Conservation (phyloP, 345 rosid species). For the Aurinia saxatilis region DNA sequence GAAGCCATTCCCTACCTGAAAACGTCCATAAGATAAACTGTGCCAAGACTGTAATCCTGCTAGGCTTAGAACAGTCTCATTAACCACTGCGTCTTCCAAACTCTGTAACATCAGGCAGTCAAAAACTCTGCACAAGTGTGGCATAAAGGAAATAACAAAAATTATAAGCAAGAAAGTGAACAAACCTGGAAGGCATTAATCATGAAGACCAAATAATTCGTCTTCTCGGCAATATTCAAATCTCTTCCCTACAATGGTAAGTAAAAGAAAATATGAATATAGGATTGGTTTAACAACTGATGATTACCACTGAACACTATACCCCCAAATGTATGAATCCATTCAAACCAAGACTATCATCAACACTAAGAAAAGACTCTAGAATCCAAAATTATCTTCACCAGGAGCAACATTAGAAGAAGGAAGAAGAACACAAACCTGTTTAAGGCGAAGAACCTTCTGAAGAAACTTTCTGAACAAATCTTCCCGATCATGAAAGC, state of each 20-base stretch:
- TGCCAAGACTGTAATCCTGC: slow-evolving; percentile 87
- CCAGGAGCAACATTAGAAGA: neutral
- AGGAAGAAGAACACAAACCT: slow-evolving; percentile 46
- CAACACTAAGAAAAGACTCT: neutral
- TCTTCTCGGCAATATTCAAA: slow-evolving; percentile 79
- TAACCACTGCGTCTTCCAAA: slow-evolving; percentile 91
- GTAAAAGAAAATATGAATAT: neutral
- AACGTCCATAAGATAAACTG: slow-evolving; percentile 90
- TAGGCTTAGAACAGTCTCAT: slow-evolving; percentile 70
- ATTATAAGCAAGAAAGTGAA: slow-evolving; percentile 9
- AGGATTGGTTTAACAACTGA: neutral
- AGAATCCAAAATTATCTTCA: neutral
- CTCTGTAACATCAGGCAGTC: slow-evolving; percentile 48
- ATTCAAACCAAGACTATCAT: neutral
- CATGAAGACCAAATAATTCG: slow-evolving; percentile 89
- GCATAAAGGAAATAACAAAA: neutral
- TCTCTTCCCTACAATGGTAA: slow-evolving; percentile 66
- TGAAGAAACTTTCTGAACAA: slow-evolving; percentile 67
- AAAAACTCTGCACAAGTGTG: neutral
- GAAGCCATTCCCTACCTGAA: slow-evolving; percentile 50
- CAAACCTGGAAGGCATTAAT: slow-evolving; percentile 97
- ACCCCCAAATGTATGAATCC: slow-evolving; percentile 1
- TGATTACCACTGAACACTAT: neutral
- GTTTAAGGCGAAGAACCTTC: slow-evolving; percentile 77
- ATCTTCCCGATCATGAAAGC: slow-evolving; percentile 77